Percentiles rank a stretch among this genome's conserved stretches.
These are phyloP conservation scores for Boechera divaricarpa DNA, from an alignment of 345 rosid genomes.

Conservation along the genomic window DNA sequence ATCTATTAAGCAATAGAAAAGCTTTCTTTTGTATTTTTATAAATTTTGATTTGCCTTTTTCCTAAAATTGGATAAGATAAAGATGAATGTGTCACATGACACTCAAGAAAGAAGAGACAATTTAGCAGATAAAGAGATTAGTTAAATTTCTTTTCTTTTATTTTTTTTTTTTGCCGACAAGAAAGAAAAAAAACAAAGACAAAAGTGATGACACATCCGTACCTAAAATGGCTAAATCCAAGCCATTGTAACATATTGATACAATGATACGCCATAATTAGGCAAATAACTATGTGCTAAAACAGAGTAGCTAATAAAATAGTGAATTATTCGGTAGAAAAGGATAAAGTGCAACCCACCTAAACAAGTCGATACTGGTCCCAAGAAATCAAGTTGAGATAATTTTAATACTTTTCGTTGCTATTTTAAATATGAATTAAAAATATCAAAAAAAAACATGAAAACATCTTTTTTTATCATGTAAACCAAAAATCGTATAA, in stretches of 20 bases:
- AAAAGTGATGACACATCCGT: slow-evolving; percentile 4
- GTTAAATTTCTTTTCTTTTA: neutral
- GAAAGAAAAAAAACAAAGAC: neutral
- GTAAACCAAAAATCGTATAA: too few species aligned
- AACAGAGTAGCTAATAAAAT: neutral
- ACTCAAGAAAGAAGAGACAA: neutral
- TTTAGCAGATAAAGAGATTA: neutral
- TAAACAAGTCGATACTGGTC: neutral
- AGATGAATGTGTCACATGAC: slow-evolving; percentile 23
- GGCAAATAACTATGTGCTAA: neutral
- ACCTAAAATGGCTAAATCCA: slow-evolving; percentile 1
- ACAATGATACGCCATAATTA: neutral
- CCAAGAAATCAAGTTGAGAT: too few species aligned
- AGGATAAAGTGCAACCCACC: neutral
- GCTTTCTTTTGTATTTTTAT: slow-evolving; percentile 28
- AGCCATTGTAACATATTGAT: neutral
- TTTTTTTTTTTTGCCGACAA: too few species aligned
- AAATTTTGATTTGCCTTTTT: neutral
- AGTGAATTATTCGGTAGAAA: neutral
- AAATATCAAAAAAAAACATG: too few species aligned
- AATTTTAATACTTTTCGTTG: too few species aligned
- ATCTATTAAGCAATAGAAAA: slow-evolving; percentile 11
- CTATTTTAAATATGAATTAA: too few species aligned
- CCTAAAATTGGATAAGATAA: slow-evolving; percentile 14
- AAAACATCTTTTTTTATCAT: too few species aligned